Conservation (phyloP, 257 asterid species). For the Petrea volubilis region DNA sequence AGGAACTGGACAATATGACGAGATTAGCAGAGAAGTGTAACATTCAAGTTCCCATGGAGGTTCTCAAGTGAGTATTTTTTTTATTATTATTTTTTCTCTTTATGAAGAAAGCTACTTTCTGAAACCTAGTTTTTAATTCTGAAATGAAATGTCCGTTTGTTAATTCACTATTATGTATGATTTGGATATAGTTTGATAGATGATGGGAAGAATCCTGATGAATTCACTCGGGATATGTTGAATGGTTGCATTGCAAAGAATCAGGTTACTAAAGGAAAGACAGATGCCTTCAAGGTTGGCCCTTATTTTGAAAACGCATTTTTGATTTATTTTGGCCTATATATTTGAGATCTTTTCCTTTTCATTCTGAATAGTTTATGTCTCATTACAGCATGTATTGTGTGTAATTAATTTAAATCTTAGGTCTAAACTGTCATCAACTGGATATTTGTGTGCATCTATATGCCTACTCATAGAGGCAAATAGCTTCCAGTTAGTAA, state of each 20-base stretch:
- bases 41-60: conserved; percentile 86
- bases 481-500: not conserved
- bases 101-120: conserved; percentile 1
- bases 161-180: not conserved
- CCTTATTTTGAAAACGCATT: not conserved
- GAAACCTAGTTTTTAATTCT: not conserved
- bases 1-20: conserved; percentile 84
- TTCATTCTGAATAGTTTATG: not conserved
- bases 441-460: not conserved
- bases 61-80: conserved; percentile 78
- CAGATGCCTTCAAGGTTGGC: conserved; percentile 82
- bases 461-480: not conserved
- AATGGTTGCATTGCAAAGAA: conserved; percentile 82
- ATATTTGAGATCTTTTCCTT: not conserved
- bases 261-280: conserved; percentile 88
- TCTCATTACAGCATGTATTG: not conserved
- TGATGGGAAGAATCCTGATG: conserved; percentile 98
- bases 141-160: not conserved
- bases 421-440: not conserved
- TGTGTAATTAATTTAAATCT: not conserved
- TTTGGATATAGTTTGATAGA: conserved; percentile 71
- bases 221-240: conserved; percentile 73
- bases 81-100: too few species aligned
- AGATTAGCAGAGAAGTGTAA: conserved; percentile 75
- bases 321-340: conserved; percentile 21